A percentile compares a stretch with the other conserved stretches of the same genome.
These are phyloP conservation scores for Chloropicon primus DNA, from an alignment of 139 green algal genomes.

Conservation along the genomic window DNA sequence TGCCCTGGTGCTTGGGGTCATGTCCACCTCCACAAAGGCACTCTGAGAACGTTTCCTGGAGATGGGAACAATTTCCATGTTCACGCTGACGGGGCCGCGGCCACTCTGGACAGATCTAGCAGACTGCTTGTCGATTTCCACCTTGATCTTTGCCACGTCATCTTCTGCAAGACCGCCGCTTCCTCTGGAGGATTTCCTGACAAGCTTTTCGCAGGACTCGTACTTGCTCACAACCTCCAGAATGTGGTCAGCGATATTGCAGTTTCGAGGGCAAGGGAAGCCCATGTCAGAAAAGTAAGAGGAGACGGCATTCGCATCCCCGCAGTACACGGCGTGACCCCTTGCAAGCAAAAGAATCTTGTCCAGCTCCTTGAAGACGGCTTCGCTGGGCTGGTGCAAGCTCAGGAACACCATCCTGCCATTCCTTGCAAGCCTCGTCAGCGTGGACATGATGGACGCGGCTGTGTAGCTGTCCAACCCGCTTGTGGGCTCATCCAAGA, in stretches of 20 bases:
- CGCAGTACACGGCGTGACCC: constrained; percentile 39
- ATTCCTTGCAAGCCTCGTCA: not conserved
- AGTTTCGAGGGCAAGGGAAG: constrained; percentile 22
- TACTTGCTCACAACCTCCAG: constrained; percentile 16
- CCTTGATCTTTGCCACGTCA: not conserved
- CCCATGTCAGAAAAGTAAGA: constrained; percentile 15
- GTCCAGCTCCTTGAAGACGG: constrained; percentile 43
- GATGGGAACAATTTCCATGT: not conserved
- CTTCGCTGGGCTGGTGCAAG: constrained; percentile 59
- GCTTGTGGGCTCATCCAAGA: constrained; percentile 16
- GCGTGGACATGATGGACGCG: not conserved
- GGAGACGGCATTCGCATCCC: constrained; percentile 15
- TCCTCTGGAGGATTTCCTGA: too few species aligned
- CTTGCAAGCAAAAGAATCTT: constrained; percentile 38
- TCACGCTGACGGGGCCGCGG: not conserved
- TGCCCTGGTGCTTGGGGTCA: not conserved
- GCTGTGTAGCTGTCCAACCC: not conserved
- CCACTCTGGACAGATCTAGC: not conserved
- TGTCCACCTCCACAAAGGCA: not conserved
- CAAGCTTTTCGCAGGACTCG: not conserved
- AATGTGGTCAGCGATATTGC: constrained; percentile 33
- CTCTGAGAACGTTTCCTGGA: not conserved
- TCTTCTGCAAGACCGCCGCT: not conserved
- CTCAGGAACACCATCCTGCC: constrained; percentile 52
- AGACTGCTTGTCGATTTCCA: not conserved